These are phyloP conservation scores for Calonectria ilicicola DNA, from an alignment of 2,329 filamentous ascomycete species.

Conservation along the genomic window DNA sequence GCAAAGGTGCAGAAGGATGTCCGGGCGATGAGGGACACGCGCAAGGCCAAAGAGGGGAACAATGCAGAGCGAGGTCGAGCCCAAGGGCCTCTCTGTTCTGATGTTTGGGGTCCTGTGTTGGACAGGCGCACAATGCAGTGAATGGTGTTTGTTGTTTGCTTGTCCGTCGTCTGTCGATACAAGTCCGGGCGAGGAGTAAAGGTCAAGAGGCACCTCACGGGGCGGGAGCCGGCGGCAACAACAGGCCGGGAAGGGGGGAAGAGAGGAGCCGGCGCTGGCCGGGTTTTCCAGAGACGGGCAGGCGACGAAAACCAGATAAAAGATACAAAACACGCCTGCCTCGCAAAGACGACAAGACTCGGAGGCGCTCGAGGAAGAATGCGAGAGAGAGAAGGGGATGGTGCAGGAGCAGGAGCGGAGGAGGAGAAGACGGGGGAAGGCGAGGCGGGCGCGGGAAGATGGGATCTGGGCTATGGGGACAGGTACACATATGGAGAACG, in stretches of 20 bases:
- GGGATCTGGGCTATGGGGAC: constrained; percentile 6
- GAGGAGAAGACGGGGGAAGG: constrained; percentile 20
- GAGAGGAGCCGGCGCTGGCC: constrained; percentile 12
- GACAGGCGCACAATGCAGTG: neutral
- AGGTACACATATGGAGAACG: constrained; percentile 7
- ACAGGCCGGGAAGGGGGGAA: constrained; percentile 14
- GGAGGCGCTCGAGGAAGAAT: constrained; percentile 2
- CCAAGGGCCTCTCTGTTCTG: constrained; percentile 17
- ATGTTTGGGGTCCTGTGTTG: neutral
- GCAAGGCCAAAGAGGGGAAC: neutral
- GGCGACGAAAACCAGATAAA: neutral
- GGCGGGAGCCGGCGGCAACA: constrained; percentile 18
- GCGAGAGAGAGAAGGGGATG: neutral
- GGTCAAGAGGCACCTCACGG: constrained; percentile 2
- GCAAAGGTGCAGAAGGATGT: constrained; percentile 22
- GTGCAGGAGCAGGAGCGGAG: constrained; percentile 20
- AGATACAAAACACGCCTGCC: neutral
- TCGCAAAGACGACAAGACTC: neutral
- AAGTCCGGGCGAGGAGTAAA: constrained; percentile 1
- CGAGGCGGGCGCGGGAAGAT: constrained; percentile 25
- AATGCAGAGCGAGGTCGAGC: constrained; percentile 6
- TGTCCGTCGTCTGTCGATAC: neutral
- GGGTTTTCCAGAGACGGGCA: constrained; percentile 4
- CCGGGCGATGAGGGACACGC: neutral
- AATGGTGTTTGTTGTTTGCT: neutral